Conservation (phyloP, 306 rosid species). For the Purshia tridentata region DNA sequence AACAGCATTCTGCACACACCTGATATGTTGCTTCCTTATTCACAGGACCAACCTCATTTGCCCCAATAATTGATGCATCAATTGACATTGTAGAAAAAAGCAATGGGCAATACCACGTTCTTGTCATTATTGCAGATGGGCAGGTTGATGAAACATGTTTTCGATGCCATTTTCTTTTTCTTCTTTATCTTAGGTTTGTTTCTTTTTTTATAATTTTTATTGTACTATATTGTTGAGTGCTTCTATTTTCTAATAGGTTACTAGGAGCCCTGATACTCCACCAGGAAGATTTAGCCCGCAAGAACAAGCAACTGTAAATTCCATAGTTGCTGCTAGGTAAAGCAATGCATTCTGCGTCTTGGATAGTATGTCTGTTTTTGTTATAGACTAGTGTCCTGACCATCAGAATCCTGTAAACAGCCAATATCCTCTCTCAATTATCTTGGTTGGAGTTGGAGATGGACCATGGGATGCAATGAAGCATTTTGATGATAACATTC, state of each 20-base stretch:
- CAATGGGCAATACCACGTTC: conserved; percentile 92
- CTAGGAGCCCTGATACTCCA: conserved; percentile 66
- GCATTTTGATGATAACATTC: conserved; percentile 80
- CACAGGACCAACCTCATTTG: conserved; percentile 92
- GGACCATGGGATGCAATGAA: conserved; percentile 98
- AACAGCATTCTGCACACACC: neutral
- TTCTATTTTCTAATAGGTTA: conserved; percentile 45
- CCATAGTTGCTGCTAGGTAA: conserved; percentile 91
- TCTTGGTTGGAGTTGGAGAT: conserved; percentile 96
- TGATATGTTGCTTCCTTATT: conserved; percentile 4
- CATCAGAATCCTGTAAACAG: conserved; percentile 39
- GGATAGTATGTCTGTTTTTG: conserved; percentile 10
- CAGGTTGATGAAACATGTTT: conserved; percentile 60
- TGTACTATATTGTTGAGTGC: conserved; percentile 5
- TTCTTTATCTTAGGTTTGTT: conserved; percentile 7
- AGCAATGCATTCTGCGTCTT: conserved; percentile 18
- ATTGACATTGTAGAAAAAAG: conserved; percentile 74
- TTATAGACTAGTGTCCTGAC: conserved; percentile 24
- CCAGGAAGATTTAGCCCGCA: conserved; percentile 67
- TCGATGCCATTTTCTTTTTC: conserved; percentile 2
- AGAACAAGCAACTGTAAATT: conserved; percentile 71
- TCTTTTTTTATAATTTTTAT: conserved; percentile 3
- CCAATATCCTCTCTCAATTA: conserved; percentile 78
- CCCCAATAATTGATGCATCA: conserved; percentile 82
- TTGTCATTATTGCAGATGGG: conserved; percentile 95